phyloP scores from a whole-genome alignment of 2,329 filamentous ascomycete species.

The Torrubiella hemipterigena region DNA sequence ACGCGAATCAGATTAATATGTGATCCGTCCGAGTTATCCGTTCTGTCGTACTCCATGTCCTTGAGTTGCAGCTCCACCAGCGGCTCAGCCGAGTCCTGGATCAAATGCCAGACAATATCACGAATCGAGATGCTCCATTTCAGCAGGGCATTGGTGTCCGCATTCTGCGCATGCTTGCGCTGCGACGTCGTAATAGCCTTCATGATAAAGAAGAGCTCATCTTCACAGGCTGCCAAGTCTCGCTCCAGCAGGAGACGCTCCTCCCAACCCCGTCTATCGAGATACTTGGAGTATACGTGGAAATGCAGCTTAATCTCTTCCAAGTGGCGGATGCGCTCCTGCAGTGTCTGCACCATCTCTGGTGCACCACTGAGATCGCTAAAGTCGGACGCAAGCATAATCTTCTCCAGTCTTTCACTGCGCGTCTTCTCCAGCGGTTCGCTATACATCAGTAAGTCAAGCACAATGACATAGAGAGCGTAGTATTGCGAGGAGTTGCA shows the following conservation, averaged over 20 bases:
- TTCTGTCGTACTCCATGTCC: slow-evolving; percentile 85
- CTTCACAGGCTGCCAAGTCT: slow-evolving; percentile 79
- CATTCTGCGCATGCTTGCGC: slow-evolving; percentile 62
- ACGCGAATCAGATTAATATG: slow-evolving; percentile 89
- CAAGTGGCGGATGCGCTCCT: slow-evolving; percentile 84
- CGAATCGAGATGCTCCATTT: slow-evolving; percentile 90
- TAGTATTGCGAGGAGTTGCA: slow-evolving; percentile 98
- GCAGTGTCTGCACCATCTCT: slow-evolving; percentile 81
- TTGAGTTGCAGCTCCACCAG: slow-evolving; percentile 87
- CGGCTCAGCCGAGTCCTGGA: slow-evolving; percentile 75
- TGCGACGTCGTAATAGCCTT: slow-evolving; percentile 97
- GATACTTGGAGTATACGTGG: slow-evolving; percentile 76
- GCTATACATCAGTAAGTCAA: slow-evolving; percentile 90
- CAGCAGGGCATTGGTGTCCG: slow-evolving; percentile 66
- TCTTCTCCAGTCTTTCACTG: slow-evolving; percentile 90
- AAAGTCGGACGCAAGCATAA: slow-evolving; percentile 97
- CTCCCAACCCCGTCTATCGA: slow-evolving; percentile 85
- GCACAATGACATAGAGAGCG: slow-evolving; percentile 92
- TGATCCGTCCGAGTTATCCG: slow-evolving; percentile 92
- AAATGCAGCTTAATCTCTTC: slow-evolving; percentile 96
- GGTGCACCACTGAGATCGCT: slow-evolving; percentile 90
- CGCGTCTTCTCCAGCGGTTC: slow-evolving; percentile 97
- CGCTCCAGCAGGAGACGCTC: slow-evolving; percentile 81
- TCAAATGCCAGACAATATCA: slow-evolving; percentile 95
- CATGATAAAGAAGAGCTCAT: slow-evolving; percentile 99